These are phyloP conservation scores for Zygosaccharomyces siamensis DNA, from an alignment of 805 yeast genomes.

Conservation along the genomic window DNA sequence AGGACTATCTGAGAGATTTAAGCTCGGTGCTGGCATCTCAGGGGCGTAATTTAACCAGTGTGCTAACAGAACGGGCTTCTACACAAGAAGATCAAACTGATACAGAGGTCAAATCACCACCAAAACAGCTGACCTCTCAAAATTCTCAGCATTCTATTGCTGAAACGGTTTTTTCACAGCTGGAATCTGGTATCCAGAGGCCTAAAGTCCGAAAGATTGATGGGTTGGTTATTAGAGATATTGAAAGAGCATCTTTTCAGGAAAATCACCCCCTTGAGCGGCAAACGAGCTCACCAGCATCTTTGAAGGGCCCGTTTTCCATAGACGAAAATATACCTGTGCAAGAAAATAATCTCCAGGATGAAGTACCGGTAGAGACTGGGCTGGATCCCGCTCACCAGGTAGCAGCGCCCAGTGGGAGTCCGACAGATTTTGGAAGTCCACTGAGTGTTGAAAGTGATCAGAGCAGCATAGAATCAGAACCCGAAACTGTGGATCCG, in stretches of 20 bases:
- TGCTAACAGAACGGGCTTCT: slow-evolving; percentile 6
- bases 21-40: slow-evolving; percentile 22
- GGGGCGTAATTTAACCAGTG: slow-evolving; percentile 8
- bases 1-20: slow-evolving; percentile 21
- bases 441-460: background rate
- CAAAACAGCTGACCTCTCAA: background rate
- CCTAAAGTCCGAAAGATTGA: slow-evolving; percentile 10
- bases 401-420: background rate
- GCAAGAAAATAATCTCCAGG: background rate
- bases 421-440: background rate
- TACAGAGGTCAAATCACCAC: background rate
- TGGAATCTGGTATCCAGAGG: slow-evolving; percentile 1
- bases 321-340: background rate
- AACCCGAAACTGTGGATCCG: slow-evolving; percentile 9
- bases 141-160: background rate
- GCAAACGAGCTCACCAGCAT: background rate
- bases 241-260: background rate
- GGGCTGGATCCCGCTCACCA: background rate
- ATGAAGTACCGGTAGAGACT: background rate
- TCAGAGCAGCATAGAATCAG: slow-evolving; percentile 4
- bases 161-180: slow-evolving; percentile 3
- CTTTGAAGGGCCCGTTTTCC: background rate
- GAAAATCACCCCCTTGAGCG: background rate
- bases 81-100: background rate
- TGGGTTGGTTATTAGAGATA: slow-evolving; percentile 7